Evolutionary conservation across 1,139 yeast species (phyloP).

Genomic region (Keqinozyma sinolaborantium): DNA sequence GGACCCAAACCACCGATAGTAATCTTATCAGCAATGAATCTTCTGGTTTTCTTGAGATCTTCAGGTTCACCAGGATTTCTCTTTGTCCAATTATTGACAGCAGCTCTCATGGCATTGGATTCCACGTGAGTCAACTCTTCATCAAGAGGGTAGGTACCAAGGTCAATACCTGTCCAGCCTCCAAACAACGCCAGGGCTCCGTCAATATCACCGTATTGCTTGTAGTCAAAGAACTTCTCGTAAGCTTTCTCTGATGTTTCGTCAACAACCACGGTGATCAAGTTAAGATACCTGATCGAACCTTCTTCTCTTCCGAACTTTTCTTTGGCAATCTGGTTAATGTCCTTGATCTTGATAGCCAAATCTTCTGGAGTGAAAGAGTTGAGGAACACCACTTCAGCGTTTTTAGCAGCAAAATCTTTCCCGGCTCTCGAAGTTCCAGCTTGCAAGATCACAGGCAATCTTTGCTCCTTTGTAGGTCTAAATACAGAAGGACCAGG

Average conservation of each 20-base stretch:
- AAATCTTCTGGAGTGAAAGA: conserved; percentile 26
- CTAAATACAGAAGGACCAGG: conserved; percentile 44
- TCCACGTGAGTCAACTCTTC: conserved; percentile 26
- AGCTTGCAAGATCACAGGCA: conserved; percentile 46
- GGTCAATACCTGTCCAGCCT: conserved; percentile 37
- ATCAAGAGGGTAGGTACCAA: conserved; percentile 23
- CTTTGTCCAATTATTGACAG: conserved; percentile 29
- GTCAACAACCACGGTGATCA: conserved; percentile 31
- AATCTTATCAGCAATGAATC: conserved; percentile 22
- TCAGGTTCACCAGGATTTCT: conserved; percentile 22
- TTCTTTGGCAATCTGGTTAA: conserved; percentile 25
- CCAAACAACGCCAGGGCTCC: conserved; percentile 38
- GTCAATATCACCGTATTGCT: conserved; percentile 31
- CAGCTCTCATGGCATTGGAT: conserved; percentile 26
- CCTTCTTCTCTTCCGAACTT: conserved; percentile 30
- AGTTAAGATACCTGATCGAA: conserved; percentile 31
- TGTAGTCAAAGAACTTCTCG: conserved; percentile 24
- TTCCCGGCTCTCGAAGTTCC: conserved; percentile 44
- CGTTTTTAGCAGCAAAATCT: conserved; percentile 43
- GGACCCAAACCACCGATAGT: conserved; percentile 30
- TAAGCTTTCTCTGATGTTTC: conserved; percentile 33
- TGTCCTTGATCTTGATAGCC: conserved; percentile 21
- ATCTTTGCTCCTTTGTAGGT: conserved; percentile 40
- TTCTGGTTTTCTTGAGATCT: conserved; percentile 22
- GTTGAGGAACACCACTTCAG: conserved; percentile 39